A percentile compares a stretch with the other conserved stretches of the same genome.
phyloP scores from a whole-genome alignment of 2,329 filamentous ascomycete species.

The Talaromyces sp. region DNA sequence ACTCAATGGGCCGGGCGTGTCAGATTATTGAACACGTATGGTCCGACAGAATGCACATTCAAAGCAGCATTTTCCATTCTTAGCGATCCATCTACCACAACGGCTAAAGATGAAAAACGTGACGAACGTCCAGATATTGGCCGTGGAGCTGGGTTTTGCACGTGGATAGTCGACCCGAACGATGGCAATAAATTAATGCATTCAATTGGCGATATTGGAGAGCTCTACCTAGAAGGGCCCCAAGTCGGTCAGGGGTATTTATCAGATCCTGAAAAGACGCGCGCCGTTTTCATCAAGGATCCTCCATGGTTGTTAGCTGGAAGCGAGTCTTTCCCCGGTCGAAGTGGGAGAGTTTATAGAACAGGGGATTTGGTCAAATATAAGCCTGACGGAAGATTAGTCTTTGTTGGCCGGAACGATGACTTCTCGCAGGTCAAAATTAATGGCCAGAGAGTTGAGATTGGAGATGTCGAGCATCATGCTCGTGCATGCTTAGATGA shows the following conservation, averaged over 20 bases:
- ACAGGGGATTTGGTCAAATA: constrained; percentile 76
- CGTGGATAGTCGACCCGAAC: constrained; percentile 8
- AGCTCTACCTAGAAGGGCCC: constrained; percentile 77
- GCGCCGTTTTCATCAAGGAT: constrained; percentile 62
- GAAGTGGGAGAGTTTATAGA: constrained; percentile 63
- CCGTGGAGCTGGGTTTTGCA: constrained; percentile 3
- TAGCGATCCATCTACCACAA: background rate
- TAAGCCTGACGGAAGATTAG: constrained; percentile 10
- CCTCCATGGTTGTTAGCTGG: constrained; percentile 58
- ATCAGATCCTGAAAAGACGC: constrained; percentile 68
- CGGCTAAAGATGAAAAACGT: background rate
- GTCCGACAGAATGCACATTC: constrained; percentile 7
- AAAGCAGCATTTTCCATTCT: constrained; percentile 6
- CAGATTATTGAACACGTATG: constrained; percentile 2
- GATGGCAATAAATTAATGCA: constrained; percentile 56
- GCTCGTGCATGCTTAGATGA: background rate
- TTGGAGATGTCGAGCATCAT: constrained; percentile 15
- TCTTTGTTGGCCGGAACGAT: constrained; percentile 15
- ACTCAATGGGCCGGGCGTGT: constrained; percentile 1
- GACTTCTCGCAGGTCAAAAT: constrained; percentile 17
- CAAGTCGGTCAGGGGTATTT: constrained; percentile 83
- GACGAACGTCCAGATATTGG: constrained; percentile 6
- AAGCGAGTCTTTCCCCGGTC: background rate
- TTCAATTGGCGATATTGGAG: constrained; percentile 70
- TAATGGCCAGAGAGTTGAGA: constrained; percentile 14